Evolutionary conservation across 1,284 basidiomycete genomes (phyloP), one percentile per base, ranked within the genome.

Genomic region (Pyrrhoderma noxium): DNA sequence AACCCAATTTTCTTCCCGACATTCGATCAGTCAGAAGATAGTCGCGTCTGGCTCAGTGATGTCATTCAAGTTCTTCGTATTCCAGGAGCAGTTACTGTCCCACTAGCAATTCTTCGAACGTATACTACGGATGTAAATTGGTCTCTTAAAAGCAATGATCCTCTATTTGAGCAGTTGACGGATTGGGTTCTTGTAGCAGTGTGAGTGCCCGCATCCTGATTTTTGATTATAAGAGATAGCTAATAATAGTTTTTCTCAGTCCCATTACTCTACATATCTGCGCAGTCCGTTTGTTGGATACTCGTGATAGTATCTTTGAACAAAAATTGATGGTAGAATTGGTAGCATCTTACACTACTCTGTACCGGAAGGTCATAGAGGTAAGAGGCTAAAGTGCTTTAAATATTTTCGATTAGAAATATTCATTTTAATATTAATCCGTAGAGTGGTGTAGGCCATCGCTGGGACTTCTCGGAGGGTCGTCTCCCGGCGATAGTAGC

Each of bases 291-390:
- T 65, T 89, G 16, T 63, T 89, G 35, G 68, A 75, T 51, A 64
- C 75, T 16, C 70, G 86, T 44, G 70, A 70, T 7, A 82, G 86
- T 55, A 59, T 75, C 3, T 77, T 83, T 48, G 67, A 70, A 1
- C 82, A 89, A 61, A 71, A 80, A 18, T 69, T 87, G 60, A 85
- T 83, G 76, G 76, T 84, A 43, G 68, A 73, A n/a, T 70, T 82
- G 27, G 71, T 77, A 3, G 72, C 79, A 58, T 76, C 80, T 52
- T 61, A 82, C n/a, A 65, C 86, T 38, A 75, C 76, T 53, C 62
- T 79, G 0, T 84, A 77, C 55, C 69, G 73, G 3, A 64, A 68
- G 49, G 75, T 70, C 45, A 68, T 69, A 45, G 66, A 74, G 54
- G 82, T 83, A 64, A 57, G 69, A 14, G 4, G 44, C 18, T 31